Evolutionary conservation across 176 grass and related monocot genomes (phyloP), one percentile per base, ranked within the genome.

Genomic region (Rhynchospora pubera): DNA sequence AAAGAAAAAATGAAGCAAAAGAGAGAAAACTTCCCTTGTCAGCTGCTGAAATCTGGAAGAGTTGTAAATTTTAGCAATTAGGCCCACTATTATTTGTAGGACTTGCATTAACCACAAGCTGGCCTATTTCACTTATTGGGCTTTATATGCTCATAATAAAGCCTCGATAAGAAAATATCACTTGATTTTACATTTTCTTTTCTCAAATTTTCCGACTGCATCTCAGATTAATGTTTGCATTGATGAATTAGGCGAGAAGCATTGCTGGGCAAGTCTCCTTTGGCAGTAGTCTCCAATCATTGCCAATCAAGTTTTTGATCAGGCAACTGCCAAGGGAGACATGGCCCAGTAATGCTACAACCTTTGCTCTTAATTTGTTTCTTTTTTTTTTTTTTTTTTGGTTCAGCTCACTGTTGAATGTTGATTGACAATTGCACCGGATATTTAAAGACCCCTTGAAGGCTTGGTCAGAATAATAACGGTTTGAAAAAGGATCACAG

Each of bases 231-330:
- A 32, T 18, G 28, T 39, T 66, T 66, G 30, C 13, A 66, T 66
- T 66, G 28, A 72, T 73, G 47, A 45, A 50, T 48, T 44, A 74
- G 70, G 46, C 7, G 24, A 44, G 70, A 14, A 6, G 45, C 69
- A 74, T 74, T 74, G 46, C 70, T 74, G 70, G 70, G 70, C 70
- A 74, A 74, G 9, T 74, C 70, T 74, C 70, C 70, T 74, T 74
- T 74, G 70, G 46, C 70, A 74, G 70, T 74, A 26, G 21, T 52
- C 70, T 24, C 6, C 12, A 11, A 50, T 52, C 70, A 74, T 26
- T 11, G 6, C 46, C 19, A 22, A 74, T 24, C 11, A 7, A 51
- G 45, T 50, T 73, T 22, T 51, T 7, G 70, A 74, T 53, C 21
- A 15, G 44, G 46, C 70, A 26, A 52, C 46, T 74, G 70, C 46